Conservation (phyloP, 2,329 filamentous ascomycete species). For the Colletotrichum tamarilloi region DNA sequence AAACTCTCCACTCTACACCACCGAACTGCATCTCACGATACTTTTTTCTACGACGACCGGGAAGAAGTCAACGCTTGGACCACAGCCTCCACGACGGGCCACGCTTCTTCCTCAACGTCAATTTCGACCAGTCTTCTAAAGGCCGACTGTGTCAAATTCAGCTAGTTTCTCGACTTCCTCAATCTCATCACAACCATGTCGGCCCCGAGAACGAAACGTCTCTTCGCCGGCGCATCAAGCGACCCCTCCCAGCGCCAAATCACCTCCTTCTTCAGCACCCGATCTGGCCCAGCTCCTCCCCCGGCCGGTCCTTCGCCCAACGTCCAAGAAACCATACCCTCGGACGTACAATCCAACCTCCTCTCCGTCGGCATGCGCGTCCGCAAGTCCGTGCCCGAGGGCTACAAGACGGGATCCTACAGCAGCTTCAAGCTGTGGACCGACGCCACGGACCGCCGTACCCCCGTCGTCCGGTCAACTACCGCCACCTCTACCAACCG, state of each 20-base stretch:
- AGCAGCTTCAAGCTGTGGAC: slow-evolving; percentile 65
- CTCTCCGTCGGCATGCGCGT: slow-evolving; percentile 94
- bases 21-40: slow-evolving; percentile 10
- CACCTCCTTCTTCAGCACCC: slow-evolving; percentile 68
- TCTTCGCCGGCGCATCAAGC: slow-evolving; percentile 69
- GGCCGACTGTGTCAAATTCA: background rate
- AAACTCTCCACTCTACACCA: slow-evolving; percentile 36
- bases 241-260: slow-evolving; percentile 71
- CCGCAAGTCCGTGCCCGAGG: slow-evolving; percentile 91
- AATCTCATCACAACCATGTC: slow-evolving; percentile 54
- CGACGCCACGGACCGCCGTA: slow-evolving; percentile 41
- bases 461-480: slow-evolving; percentile 36
- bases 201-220: slow-evolving; percentile 67
- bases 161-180: slow-evolving; percentile 1
- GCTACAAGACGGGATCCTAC: slow-evolving; percentile 81
- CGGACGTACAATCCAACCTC: slow-evolving; percentile 81
- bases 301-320: slow-evolving; percentile 34
- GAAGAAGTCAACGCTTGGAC: slow-evolving; percentile 5
- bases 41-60: background rate
- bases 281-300: slow-evolving; percentile 25
- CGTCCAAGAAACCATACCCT: slow-evolving; percentile 65
- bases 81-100: background rate
- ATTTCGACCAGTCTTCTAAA: background rate
- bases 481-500: slow-evolving; percentile 30
- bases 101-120: background rate